Conservation (phyloP, 192 early-diverging fungal species). For the Haplosporangium gracile region DNA sequence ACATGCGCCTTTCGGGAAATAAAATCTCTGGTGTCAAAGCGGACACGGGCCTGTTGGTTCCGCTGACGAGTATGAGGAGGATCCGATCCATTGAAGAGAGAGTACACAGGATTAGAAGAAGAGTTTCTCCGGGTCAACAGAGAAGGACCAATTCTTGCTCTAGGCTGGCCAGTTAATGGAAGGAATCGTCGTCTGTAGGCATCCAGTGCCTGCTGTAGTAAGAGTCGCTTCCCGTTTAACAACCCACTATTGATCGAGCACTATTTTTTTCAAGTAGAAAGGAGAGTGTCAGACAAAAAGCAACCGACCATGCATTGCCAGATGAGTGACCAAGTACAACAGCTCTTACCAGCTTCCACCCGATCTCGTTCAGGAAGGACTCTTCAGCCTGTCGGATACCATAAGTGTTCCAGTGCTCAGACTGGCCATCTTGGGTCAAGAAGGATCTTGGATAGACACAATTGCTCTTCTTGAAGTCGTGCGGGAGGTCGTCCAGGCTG, state of each 20-base stretch:
- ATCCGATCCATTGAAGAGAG: background rate
- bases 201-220: conserved; percentile 69
- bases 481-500: conserved; percentile 48
- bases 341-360: conserved; percentile 74
- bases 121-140: conserved; percentile 21
- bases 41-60: background rate
- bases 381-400: conserved; percentile 64
- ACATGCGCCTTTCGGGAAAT: background rate
- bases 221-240: conserved; percentile 54
- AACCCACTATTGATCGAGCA: conserved; percentile 59
- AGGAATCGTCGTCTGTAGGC: conserved; percentile 57
- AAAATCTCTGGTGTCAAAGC: background rate
- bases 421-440: conserved; percentile 13
- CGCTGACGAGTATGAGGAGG: background rate
- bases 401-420: conserved; percentile 45
- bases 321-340: background rate
- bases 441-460: conserved; percentile 68
- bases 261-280: background rate
- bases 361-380: conserved; percentile 63
- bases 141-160: conserved; percentile 26
- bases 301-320: background rate
- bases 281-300: background rate
- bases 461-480: conserved; percentile 65
- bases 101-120: background rate
- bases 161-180: conserved; percentile 29